Conservation (phyloP, 352 stramenopile species). For the Pythium aquatile region DNA sequence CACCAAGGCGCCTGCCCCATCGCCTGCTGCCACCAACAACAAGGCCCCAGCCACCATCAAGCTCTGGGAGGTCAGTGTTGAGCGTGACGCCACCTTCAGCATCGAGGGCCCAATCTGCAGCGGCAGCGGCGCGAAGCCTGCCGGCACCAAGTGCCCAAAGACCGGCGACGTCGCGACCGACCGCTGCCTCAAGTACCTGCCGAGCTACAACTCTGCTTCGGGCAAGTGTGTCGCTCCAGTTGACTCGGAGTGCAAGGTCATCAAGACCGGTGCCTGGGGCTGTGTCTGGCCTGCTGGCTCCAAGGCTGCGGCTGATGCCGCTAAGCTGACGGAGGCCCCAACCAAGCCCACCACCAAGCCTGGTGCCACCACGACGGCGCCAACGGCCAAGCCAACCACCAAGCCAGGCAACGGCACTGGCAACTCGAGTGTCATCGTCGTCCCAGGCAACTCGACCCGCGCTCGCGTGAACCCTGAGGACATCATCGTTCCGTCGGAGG, state of each 20-base stretch:
- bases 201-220: conserved; percentile 40
- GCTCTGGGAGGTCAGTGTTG: conserved; percentile 50
- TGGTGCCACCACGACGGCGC: neutral
- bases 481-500: neutral
- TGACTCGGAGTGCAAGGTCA: conserved; percentile 50
- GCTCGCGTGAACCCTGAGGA: neutral
- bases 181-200: conserved; percentile 54
- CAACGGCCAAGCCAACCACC: conserved; percentile 2
- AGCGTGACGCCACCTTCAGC: conserved; percentile 72
- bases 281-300: conserved; percentile 40
- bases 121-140: conserved; percentile 37
- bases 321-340: neutral
- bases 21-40: conserved; percentile 8
- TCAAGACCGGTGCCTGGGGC: conserved; percentile 67
- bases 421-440: neutral
- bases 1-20: neutral
- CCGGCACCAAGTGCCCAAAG: conserved; percentile 53
- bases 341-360: neutral
- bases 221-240: conserved; percentile 52
- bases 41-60: neutral
- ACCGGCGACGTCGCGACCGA: conserved; percentile 53
- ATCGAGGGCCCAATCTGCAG: conserved; percentile 66
- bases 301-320: neutral
- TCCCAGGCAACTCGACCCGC: conserved; percentile 1
- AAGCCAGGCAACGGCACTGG: conserved; percentile 1